Percentiles rank a stretch among this genome's conserved stretches.
Conservation (phyloP, 352 stramenopile species). For the Phytophthora nicotianae region DNA sequence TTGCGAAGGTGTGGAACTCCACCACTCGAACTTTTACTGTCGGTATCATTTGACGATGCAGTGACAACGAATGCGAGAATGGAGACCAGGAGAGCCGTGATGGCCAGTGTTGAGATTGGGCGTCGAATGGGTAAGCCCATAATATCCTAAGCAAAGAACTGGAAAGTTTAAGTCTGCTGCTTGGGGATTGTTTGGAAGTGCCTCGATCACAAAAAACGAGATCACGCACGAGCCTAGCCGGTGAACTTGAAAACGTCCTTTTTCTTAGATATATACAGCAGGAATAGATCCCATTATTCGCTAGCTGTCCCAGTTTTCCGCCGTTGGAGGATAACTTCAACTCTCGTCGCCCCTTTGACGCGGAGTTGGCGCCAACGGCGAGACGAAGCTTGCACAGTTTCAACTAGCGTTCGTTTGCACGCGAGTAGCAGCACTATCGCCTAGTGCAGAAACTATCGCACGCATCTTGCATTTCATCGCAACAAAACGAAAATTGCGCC, state of each 20-base stretch:
- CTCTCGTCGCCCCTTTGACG: not conserved
- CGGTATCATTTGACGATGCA: slow-evolving; percentile 9
- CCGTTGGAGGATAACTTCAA: slow-evolving; percentile 23
- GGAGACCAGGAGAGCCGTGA: slow-evolving; percentile 9
- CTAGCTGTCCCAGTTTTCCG: slow-evolving; percentile 20
- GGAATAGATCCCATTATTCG: slow-evolving; percentile 16
- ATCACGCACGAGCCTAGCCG: slow-evolving; percentile 4
- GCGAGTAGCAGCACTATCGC: no score
- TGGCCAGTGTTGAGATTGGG: not conserved
- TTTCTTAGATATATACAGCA: slow-evolving; percentile 12
- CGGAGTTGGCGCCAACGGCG: no score
- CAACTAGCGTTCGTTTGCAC: no score
- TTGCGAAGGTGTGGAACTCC: slow-evolving; percentile 14
- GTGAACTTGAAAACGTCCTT: no score
- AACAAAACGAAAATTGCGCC: not conserved
- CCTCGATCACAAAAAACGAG: not conserved
- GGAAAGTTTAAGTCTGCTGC: not conserved
- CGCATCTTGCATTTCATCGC: not conserved
- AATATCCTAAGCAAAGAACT: not conserved
- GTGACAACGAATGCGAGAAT: slow-evolving; percentile 2
- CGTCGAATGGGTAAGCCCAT: slow-evolving; percentile 1
- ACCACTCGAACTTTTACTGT: slow-evolving; percentile 21
- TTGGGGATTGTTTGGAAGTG: slow-evolving; percentile 14
- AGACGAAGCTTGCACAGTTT: no score
- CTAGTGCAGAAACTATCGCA: no score